Conservation (phyloP, 306 rosid species). For the Cicer arietinum region DNA sequence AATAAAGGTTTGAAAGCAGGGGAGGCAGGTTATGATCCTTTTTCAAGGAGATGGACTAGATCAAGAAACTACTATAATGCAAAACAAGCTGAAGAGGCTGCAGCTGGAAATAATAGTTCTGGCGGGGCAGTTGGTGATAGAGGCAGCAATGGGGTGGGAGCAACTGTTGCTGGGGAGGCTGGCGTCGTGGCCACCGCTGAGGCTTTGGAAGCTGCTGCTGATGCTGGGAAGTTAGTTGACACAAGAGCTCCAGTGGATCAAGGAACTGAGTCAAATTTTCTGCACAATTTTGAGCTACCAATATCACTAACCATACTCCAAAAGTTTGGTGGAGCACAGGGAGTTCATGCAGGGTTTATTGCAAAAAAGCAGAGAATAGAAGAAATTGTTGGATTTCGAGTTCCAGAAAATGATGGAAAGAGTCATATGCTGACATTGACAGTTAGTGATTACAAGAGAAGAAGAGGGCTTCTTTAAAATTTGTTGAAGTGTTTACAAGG, state of each 20-base stretch:
- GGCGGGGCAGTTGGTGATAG: constrained; percentile 41
- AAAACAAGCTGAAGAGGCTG: constrained; percentile 58
- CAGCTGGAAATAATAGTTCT: constrained; percentile 48
- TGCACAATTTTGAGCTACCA: constrained; percentile 90
- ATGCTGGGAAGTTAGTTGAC: constrained; percentile 92
- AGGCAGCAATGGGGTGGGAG: constrained; percentile 45
- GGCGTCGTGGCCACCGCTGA: constrained; percentile 83
- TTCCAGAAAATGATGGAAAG: constrained; percentile 79
- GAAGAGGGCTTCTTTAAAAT: constrained; percentile 86
- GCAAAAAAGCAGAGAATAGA: constrained; percentile 80
- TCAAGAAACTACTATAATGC: constrained; percentile 85
- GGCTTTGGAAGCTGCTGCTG: constrained; percentile 91
- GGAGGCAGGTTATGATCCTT: constrained; percentile 98
- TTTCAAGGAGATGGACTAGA: constrained; percentile 98
- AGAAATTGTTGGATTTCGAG: constrained; percentile 71
- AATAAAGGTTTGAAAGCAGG: constrained; percentile 74
- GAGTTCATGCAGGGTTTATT: constrained; percentile 78
- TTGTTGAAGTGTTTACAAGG: constrained; percentile 31
- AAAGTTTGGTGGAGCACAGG: constrained; percentile 82
- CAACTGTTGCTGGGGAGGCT: constrained; percentile 42
- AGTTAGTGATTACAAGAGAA: constrained; percentile 85
- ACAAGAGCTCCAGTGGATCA: constrained; percentile 87
- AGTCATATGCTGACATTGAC: constrained; percentile 72
- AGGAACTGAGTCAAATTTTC: constrained; percentile 72
- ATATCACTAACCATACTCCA: constrained; percentile 78